A percentile compares a stretch with the other conserved stretches of the same genome.
Evolutionary conservation across 768 basidiomycete genomes (phyloP).

Genomic region (Mycena albidolilacea): DNA sequence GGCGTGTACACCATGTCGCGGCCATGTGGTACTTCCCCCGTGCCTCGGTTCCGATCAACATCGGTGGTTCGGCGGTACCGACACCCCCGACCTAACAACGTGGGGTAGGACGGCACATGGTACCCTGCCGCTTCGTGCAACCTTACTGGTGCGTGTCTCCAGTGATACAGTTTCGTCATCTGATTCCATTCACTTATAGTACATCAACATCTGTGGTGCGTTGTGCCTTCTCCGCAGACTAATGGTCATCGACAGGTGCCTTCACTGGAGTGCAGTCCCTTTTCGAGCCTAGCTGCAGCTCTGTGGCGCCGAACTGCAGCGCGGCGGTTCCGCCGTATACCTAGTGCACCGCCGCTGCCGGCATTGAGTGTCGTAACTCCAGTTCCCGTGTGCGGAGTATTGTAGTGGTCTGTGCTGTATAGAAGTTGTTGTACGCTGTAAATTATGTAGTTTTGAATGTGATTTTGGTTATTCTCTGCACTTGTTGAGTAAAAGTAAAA

Average conservation of each 20-base stretch:
- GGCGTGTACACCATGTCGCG: conserved; percentile 75
- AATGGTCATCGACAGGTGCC: conserved; percentile 2
- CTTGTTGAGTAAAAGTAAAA: too few relatives aligned
- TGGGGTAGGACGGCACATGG: conserved; percentile 75
- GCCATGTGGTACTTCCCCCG: conserved; percentile 61
- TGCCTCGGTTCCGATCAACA: conserved; percentile 69
- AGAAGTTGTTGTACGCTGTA: too few relatives aligned
- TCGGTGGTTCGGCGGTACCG: conserved; percentile 49
- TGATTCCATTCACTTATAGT: neutral
- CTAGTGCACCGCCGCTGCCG: too few relatives aligned
- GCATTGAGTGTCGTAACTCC: too few relatives aligned
- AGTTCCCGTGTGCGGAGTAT: too few relatives aligned
- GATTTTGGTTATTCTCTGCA: too few relatives aligned
- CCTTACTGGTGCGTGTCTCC: conserved; percentile 59
- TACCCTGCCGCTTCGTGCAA: conserved; percentile 72
- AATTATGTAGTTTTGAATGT: too few relatives aligned
- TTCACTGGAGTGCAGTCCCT: conserved; percentile 21
- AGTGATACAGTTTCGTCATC: neutral
- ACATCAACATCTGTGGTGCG: conserved; percentile 44
- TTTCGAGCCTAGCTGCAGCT: conserved; percentile 5
- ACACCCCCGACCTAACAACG: conserved; percentile 64
- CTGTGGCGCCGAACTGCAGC: conserved; percentile 31
- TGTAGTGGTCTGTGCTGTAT: too few relatives aligned
- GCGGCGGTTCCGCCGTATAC: conserved; percentile 6
- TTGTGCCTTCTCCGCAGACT: conserved; percentile 13